These are phyloP conservation scores for Coccinonectria pachysandricola DNA, from an alignment of 2,329 filamentous ascomycete genomes.

Conservation along the genomic window DNA sequence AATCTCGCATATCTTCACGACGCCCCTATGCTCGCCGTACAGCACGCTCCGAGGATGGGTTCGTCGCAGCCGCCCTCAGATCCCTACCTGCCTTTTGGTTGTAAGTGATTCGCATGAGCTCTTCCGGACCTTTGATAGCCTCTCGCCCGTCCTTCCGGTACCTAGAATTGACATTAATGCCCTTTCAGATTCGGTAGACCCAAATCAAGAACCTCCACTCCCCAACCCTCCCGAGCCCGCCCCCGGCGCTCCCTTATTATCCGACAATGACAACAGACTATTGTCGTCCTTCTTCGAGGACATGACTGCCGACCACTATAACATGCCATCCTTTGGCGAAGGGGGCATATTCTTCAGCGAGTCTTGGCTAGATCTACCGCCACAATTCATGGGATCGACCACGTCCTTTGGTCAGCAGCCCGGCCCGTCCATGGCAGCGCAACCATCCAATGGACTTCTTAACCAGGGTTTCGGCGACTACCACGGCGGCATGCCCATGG, in stretches of 20 bases:
- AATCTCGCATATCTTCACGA: constrained; percentile 12
- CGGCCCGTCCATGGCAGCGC: constrained; percentile 17
- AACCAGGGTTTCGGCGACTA: constrained; percentile 12
- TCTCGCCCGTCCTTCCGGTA: background rate
- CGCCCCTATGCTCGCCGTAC: constrained; percentile 48
- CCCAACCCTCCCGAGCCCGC: constrained; percentile 51
- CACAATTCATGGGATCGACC: constrained; percentile 54
- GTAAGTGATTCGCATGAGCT: constrained; percentile 34
- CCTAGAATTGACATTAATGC: constrained; percentile 17
- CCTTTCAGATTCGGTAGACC: constrained; percentile 34
- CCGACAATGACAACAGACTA: constrained; percentile 49
- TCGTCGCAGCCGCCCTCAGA: constrained; percentile 44
- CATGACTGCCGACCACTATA: constrained; percentile 40
- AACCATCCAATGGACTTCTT: constrained; percentile 12
- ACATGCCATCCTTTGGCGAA: constrained; percentile 39
- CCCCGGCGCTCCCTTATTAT: constrained; percentile 54
- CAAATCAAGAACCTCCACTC: constrained; percentile 34
- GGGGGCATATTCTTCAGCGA: constrained; percentile 37
- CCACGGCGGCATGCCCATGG: constrained; percentile 12
- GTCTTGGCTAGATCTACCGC: constrained; percentile 49
- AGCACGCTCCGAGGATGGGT: constrained; percentile 46
- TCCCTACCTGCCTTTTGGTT: constrained; percentile 54
- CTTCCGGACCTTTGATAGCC: background rate
- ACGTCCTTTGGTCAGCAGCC: constrained; percentile 51
- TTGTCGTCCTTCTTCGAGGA: constrained; percentile 49